Percentiles rank a stretch among this genome's conserved stretches.
phyloP scores from a whole-genome alignment of 768 basidiomycete genomes.

The Macrolepiota dolichaula region DNA sequence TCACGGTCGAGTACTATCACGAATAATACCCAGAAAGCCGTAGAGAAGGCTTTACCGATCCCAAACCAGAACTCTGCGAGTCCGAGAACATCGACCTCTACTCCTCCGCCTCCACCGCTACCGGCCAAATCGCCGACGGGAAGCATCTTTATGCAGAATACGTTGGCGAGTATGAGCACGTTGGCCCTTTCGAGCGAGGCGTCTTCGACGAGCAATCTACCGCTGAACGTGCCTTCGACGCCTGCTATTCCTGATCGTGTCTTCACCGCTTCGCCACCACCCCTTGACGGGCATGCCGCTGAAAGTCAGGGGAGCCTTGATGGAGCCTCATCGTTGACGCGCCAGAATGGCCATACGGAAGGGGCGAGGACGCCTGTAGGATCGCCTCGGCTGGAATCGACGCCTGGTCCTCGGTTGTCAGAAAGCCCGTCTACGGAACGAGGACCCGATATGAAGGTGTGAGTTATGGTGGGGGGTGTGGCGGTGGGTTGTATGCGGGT shows the following conservation, averaged over 20 bases:
- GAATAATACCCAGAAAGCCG: conserved; percentile 23
- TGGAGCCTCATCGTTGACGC: not conserved
- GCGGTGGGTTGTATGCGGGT: not conserved
- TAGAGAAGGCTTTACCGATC: not conserved
- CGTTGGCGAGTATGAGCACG: conserved; percentile 5
- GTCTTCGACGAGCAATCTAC: not conserved
- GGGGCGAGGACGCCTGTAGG: not conserved
- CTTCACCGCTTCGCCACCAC: conserved; percentile 4
- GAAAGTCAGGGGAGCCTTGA: not conserved
- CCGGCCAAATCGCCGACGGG: conserved; percentile 18
- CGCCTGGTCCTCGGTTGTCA: not conserved
- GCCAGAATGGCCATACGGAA: not conserved
- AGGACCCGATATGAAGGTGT: not conserved
- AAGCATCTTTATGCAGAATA: conserved; percentile 1
- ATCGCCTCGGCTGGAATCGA: not conserved
- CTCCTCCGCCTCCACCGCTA: conserved; percentile 21
- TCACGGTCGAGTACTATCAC: conserved; percentile 32
- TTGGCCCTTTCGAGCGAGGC: not conserved
- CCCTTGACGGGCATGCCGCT: not conserved
- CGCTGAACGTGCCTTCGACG: not conserved
- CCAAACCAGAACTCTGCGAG: conserved; percentile 18
- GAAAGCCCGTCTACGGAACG: not conserved
- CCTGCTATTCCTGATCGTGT: not conserved
- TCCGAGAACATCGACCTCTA: conserved; percentile 23
- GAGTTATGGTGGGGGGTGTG: not conserved